Conservation (phyloP, 495 filamentous ascomycete genomes). For the Neurospora sp. region DNA sequence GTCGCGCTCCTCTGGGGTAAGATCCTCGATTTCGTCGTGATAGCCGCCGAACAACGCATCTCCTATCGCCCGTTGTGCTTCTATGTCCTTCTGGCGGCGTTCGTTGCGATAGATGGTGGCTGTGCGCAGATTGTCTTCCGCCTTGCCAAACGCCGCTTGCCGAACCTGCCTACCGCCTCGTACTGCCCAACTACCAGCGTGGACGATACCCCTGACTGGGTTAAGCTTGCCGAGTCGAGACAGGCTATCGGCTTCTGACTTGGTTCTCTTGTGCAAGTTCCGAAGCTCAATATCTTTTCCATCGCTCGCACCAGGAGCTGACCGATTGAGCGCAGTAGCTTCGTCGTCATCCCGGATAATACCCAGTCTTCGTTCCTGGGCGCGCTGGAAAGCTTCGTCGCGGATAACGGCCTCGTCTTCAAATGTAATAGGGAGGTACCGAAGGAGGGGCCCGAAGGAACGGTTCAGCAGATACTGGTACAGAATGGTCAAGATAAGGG, state of each 20-base stretch:
- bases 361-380: constrained; percentile 54
- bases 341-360: constrained; percentile 42
- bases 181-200: constrained; percentile 39
- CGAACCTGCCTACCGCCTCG: constrained; percentile 31
- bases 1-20: constrained; percentile 85
- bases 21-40: constrained; percentile 86
- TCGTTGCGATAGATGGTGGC: constrained; percentile 30
- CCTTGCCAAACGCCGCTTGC: constrained; percentile 31
- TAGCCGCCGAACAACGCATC: constrained; percentile 76
- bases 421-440: constrained; percentile 86
- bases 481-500: constrained; percentile 56
- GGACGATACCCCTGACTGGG: constrained; percentile 35
- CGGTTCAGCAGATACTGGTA: constrained; percentile 76
- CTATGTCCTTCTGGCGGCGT: constrained; percentile 41
- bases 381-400: constrained; percentile 77
- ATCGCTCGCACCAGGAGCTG: not conserved
- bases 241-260: constrained; percentile 10
- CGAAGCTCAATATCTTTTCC: constrained; percentile 51
- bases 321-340: constrained; percentile 7
- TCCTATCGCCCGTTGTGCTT: constrained; percentile 62
- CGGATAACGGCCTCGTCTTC: constrained; percentile 88
- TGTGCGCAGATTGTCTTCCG: constrained; percentile 25
- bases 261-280: constrained; percentile 17
- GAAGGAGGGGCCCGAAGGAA: constrained; percentile 79
- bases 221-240: constrained; percentile 22